phyloP scores from a whole-genome alignment of 495 filamentous ascomycete genomes.

The Trichoderma parareesei region DNA sequence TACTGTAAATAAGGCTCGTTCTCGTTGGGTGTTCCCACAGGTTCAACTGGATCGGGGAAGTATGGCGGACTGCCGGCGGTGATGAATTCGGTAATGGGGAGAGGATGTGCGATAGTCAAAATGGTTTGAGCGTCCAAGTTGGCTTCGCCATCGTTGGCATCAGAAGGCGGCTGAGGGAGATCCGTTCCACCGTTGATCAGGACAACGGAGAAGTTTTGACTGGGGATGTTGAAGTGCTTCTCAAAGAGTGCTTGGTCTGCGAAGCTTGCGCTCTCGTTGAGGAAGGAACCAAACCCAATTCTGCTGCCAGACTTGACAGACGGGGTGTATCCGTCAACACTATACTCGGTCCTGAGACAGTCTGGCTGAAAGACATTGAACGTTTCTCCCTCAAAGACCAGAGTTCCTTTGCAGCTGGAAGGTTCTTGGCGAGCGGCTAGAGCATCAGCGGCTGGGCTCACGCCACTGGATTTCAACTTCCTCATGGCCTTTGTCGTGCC shows the following conservation, averaged over 20 bases:
- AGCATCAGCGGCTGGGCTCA: constrained; percentile 11
- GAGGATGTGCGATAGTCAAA: constrained; percentile 35
- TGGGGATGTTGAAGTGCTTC: constrained; percentile 29
- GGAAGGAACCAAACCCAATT: constrained; percentile 51
- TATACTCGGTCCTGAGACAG: constrained; percentile 55
- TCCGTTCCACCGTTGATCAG: constrained; percentile 50
- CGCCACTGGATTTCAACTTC: neutral
- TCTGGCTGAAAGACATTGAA: constrained; percentile 42
- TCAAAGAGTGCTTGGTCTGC: constrained; percentile 19
- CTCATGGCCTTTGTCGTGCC: constrained; percentile 28
- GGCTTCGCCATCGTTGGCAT: constrained; percentile 46
- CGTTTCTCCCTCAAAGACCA: neutral
- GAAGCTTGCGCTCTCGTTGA: constrained; percentile 36
- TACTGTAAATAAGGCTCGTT: constrained; percentile 76
- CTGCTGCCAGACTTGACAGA: constrained; percentile 36
- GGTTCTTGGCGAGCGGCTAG: constrained; percentile 14
- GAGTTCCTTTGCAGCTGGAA: constrained; percentile 31
- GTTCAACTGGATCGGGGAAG: neutral
- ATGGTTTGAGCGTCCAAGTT: constrained; percentile 72
- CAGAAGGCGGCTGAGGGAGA: constrained; percentile 46
- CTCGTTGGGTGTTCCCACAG: neutral
- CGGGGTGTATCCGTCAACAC: constrained; percentile 42
- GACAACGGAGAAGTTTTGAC: constrained; percentile 58
- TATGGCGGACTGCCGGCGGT: constrained; percentile 50
- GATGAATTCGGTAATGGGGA: constrained; percentile 53